Evolutionary conservation across 2,329 filamentous ascomycete species (phyloP).

Genomic region (Penicillium crustosum): DNA sequence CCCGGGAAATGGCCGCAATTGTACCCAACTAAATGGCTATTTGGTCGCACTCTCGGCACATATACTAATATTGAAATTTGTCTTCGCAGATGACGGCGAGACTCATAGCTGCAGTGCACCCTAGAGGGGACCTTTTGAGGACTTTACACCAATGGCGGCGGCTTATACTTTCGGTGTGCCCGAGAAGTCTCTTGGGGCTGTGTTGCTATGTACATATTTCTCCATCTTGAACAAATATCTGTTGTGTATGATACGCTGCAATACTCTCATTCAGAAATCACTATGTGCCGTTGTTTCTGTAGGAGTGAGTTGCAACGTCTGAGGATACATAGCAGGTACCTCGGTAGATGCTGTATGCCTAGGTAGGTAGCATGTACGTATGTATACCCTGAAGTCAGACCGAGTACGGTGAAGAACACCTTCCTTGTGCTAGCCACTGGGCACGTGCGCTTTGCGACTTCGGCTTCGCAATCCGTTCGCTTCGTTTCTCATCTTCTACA

Average conservation of each 20-base stretch:
- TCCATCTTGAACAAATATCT: background rate
- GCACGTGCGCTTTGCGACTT: background rate
- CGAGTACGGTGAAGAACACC: background rate
- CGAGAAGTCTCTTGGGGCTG: background rate
- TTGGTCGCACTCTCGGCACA: background rate
- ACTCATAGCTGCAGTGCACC: conserved; percentile 9
- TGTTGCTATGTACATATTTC: background rate
- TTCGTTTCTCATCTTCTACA: background rate
- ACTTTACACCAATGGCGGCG: background rate
- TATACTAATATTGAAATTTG: conserved; percentile 34
- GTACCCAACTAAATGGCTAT: background rate
- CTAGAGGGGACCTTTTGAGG: background rate
- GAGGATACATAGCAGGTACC: background rate
- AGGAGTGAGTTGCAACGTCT: background rate
- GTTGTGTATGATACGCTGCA: background rate
- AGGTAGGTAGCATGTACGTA: background rate
- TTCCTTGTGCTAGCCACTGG: background rate
- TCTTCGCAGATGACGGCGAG: conserved; percentile 1
- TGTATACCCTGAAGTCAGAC: background rate
- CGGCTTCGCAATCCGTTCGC: background rate
- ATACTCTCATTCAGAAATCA: background rate
- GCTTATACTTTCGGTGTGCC: background rate
- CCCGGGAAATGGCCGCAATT: background rate
- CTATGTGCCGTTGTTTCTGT: background rate
- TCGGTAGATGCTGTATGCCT: background rate